Evolutionary conservation across 2,329 filamentous ascomycete species (phyloP), one percentile per base, ranked within the genome.

Genomic region (Fusarium sp.): DNA sequence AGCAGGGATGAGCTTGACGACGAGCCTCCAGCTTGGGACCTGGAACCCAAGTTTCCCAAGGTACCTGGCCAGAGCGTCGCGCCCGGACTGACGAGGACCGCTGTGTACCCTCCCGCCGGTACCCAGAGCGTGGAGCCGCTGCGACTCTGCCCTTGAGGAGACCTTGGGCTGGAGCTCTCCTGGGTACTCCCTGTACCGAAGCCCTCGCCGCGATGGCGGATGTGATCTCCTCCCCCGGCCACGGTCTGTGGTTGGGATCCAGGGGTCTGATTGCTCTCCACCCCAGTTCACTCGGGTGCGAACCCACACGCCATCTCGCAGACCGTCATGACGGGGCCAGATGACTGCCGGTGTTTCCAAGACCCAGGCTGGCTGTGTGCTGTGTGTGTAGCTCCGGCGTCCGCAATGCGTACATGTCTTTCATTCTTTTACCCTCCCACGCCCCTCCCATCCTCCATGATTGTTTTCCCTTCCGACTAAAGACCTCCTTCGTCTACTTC

Each of bases 401-500:
- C 68, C 63, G 64, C 68, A 75, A 72, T 67, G 54, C 65, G 69
- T 74, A 74, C 74, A 75, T 68, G 74, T 78, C 77, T 77, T 79
- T 80, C 81, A 80, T 83, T 83, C 80, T 80, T 82, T 76, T 83
- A 81, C 81, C 77, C 80, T 80, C 77, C 72, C 76, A 79, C 80
- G 72, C 81, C 81, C 80, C 80, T 80, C 77, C 75, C 65, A 76
- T 66, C 72, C 70, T 71, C 65, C 74, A 75, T 74, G 69, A 71
- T 31, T 76, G 69, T 60, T 69, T 76, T 76, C 76, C 76, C 77
- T 74, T 80, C 73, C 71, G 68, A 75, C 77, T 65, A 76, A 74
- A 75, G 71, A 76, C 76, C 75, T 81, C 80, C 80, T 82, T 82
- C 80, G 73, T 72, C 64, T 77, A 81, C 71, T 77, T 81, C 78